These are phyloP conservation scores for Physcomitrium patens DNA, from an alignment of 225 moss, liverwort and hornwort genomes.

Conservation along the genomic window DNA sequence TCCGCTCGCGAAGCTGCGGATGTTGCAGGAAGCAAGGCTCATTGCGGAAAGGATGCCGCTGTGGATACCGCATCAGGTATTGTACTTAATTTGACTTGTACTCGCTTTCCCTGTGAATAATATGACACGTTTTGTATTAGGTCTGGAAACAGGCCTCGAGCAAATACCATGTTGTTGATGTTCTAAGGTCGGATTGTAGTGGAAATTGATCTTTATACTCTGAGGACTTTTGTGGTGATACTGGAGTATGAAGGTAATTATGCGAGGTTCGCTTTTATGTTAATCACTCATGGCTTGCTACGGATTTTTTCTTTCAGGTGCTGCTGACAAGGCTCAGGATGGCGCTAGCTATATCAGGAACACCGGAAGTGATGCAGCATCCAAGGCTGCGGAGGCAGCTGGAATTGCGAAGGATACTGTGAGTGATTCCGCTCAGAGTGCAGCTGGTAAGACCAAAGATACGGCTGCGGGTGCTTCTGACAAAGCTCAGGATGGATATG, in stretches of 20 bases:
- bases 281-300: too few species aligned
- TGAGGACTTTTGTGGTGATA: too few species aligned
- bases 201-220: too few species aligned
- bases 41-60: constrained; percentile 10
- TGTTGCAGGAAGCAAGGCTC: constrained; percentile 14
- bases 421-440: not conserved
- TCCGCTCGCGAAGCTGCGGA: not conserved
- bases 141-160: too few species aligned
- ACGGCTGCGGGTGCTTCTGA: constrained; percentile 5
- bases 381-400: not conserved
- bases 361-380: constrained; percentile 10
- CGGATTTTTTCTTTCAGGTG: not conserved
- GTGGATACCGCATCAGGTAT: constrained; percentile 23
- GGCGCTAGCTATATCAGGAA: not conserved
- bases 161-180: too few species aligned
- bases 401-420: not conserved
- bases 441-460: not conserved
- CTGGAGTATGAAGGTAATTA: too few species aligned
- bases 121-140: too few species aligned
- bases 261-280: too few species aligned
- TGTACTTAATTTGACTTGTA: too few species aligned
- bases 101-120: too few species aligned
- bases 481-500: not conserved
- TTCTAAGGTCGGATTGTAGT: too few species aligned
- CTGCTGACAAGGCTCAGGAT: constrained; percentile 24